Conservation (phyloP, 2,329 filamentous ascomycete species). For the Aspergillus texensis region DNA sequence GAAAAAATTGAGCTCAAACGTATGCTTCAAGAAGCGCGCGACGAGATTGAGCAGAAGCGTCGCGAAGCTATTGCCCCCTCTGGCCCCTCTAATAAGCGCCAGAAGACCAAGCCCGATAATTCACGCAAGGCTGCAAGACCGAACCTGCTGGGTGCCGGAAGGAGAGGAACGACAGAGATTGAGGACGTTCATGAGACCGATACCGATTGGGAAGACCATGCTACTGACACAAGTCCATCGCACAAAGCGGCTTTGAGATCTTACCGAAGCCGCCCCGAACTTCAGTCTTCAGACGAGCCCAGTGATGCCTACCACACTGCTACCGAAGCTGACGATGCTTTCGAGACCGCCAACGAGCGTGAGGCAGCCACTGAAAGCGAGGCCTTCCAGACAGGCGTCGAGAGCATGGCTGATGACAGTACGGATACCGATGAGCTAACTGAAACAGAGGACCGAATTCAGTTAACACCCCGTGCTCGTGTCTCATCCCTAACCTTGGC, state of each 20-base stretch:
- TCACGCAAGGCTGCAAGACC: constrained; percentile 80
- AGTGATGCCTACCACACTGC: constrained; percentile 79
- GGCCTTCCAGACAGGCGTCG: constrained; percentile 90
- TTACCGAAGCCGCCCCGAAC: constrained; percentile 27
- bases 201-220: constrained; percentile 86
- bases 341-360: constrained; percentile 77
- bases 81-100: constrained; percentile 52
- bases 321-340: constrained; percentile 70
- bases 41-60: constrained; percentile 77
- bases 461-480: constrained; percentile 42
- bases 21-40: constrained; percentile 90
- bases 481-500: constrained; percentile 42
- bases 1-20: constrained; percentile 95
- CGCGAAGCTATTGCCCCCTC: constrained; percentile 52
- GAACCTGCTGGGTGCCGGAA: constrained; percentile 71
- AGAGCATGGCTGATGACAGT: constrained; percentile 69
- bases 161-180: constrained; percentile 76
- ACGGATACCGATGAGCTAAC: constrained; percentile 71
- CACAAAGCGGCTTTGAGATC: constrained; percentile 42
- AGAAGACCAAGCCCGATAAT: constrained; percentile 65
- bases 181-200: constrained; percentile 73
- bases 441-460: constrained; percentile 71
- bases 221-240: constrained; percentile 61
- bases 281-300: constrained; percentile 47
- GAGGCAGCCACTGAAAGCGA: constrained; percentile 80